A percentile compares a stretch with the other conserved stretches of the same genome.
Evolutionary conservation across 2,329 filamentous ascomycete genomes (phyloP).

Genomic region (Colletotrichum graminicola): DNA sequence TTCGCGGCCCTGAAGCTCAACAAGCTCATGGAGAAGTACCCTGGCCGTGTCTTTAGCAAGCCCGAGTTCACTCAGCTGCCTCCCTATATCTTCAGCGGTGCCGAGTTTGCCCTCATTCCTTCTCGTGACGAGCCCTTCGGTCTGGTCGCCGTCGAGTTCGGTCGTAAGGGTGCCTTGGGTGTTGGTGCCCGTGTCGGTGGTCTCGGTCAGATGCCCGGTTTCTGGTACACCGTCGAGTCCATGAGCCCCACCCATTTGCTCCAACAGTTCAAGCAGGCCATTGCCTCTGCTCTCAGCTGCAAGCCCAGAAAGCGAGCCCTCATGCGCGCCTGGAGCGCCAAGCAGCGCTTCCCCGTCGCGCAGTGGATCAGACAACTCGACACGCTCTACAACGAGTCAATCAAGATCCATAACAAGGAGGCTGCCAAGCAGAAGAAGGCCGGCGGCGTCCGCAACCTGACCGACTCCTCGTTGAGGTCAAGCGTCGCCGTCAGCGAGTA

Average conservation of each 20-base stretch:
- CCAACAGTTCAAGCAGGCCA: slow-evolving; percentile 74
- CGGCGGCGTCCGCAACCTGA: slow-evolving; percentile 35
- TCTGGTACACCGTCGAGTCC: slow-evolving; percentile 78
- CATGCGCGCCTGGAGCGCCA: slow-evolving; percentile 74
- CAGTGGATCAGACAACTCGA: slow-evolving; percentile 76
- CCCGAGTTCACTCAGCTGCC: slow-evolving; percentile 76
- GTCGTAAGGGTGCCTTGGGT: slow-evolving; percentile 75
- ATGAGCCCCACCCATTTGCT: slow-evolving; percentile 72
- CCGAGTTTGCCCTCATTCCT: slow-evolving; percentile 76
- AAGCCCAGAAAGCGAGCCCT: slow-evolving; percentile 66
- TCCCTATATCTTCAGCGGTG: slow-evolving; percentile 75
- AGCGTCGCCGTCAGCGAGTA: slow-evolving; percentile 36
- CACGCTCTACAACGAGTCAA: slow-evolving; percentile 70
- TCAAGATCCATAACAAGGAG: slow-evolving; percentile 61
- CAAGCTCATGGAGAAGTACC: slow-evolving; percentile 74
- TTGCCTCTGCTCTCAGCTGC: slow-evolving; percentile 70
- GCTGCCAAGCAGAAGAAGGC: slow-evolving; percentile 43
- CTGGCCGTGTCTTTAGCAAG: slow-evolving; percentile 74
- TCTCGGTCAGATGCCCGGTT: slow-evolving; percentile 78
- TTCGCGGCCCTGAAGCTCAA: slow-evolving; percentile 75
- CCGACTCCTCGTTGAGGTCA: slow-evolving; percentile 35
- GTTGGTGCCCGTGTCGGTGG: slow-evolving; percentile 76
- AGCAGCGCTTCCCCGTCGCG: slow-evolving; percentile 75
- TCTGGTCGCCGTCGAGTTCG: slow-evolving; percentile 76
- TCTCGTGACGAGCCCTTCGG: slow-evolving; percentile 78